phyloP scores from a whole-genome alignment of 371 early-diverging fungal species.

The Rhizopus delemar region DNA sequence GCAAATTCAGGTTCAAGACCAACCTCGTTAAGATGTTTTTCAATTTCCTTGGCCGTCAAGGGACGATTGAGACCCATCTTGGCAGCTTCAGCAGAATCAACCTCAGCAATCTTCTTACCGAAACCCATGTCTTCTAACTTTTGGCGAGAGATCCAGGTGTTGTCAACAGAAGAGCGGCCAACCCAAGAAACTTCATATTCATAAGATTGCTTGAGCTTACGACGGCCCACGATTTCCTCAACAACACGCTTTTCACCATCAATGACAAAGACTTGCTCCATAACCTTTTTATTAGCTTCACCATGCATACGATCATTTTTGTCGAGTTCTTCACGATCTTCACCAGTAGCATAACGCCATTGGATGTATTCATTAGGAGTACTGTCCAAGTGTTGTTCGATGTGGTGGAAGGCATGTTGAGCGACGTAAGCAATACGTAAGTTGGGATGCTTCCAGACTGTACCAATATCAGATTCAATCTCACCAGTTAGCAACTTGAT shows the following conservation, averaged over 20 bases:
- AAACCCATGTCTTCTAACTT: slow-evolving; percentile 71
- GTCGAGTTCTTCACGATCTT: slow-evolving; percentile 79
- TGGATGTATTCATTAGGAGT: slow-evolving; percentile 85
- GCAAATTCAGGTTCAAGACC: slow-evolving; percentile 75
- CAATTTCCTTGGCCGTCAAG: slow-evolving; percentile 66
- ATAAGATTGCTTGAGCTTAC: slow-evolving; percentile 70
- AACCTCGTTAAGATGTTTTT: slow-evolving; percentile 70
- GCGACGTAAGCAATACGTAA: slow-evolving; percentile 87
- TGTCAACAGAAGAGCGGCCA: slow-evolving; percentile 62
- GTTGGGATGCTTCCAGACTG: slow-evolving; percentile 79
- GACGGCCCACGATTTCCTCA: slow-evolving; percentile 64
- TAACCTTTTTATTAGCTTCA: slow-evolving; percentile 65
- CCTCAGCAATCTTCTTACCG: slow-evolving; percentile 65
- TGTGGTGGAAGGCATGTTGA: slow-evolving; percentile 88
- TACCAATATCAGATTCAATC: slow-evolving; percentile 62
- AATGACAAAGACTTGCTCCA: slow-evolving; percentile 62
- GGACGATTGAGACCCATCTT: slow-evolving; percentile 67
- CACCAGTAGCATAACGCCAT: slow-evolving; percentile 83
- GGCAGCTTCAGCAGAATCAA: slow-evolving; percentile 69
- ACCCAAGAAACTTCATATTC: slow-evolving; percentile 71
- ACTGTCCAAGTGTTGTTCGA: slow-evolving; percentile 78
- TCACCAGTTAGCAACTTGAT: slow-evolving; percentile 87
- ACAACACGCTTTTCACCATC: slow-evolving; percentile 67
- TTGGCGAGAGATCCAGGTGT: slow-evolving; percentile 74
- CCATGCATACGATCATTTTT: slow-evolving; percentile 63